A percentile compares a stretch with the other conserved stretches of the same genome.
These are phyloP conservation scores for Candida ficus DNA, from an alignment of 805 yeast species.

Conservation along the genomic window DNA sequence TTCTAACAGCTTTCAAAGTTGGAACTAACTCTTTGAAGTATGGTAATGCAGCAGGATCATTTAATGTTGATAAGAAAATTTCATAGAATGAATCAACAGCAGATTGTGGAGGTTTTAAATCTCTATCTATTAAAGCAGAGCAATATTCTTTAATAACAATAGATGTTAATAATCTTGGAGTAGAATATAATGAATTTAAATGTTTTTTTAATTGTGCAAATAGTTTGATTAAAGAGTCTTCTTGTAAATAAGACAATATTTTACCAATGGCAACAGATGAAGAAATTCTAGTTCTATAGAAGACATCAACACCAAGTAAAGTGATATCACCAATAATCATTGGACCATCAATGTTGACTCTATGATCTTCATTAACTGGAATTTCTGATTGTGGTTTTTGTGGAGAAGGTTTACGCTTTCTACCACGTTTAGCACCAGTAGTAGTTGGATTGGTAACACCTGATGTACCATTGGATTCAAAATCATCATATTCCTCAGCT, in stretches of 20 bases:
- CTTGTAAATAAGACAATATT: constrained; percentile 46
- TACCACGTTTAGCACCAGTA: constrained; percentile 30
- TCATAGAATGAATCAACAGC: constrained; percentile 26
- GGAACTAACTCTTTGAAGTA: constrained; percentile 83
- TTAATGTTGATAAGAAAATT: constrained; percentile 31
- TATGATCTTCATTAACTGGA: constrained; percentile 47
- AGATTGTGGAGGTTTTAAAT: constrained; percentile 18
- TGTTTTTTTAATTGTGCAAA: constrained; percentile 29
- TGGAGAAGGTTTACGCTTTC: constrained; percentile 40
- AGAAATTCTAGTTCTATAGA: constrained; percentile 68
- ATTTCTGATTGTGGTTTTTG: constrained; percentile 22
- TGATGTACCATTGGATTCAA: constrained; percentile 4
- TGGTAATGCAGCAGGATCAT: constrained; percentile 41
- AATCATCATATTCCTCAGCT: constrained; percentile 17
- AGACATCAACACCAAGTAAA: constrained; percentile 68
- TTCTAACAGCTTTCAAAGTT: constrained; percentile 74
- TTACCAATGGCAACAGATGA: constrained; percentile 76
- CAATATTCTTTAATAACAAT: constrained; percentile 70
- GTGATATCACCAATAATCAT: constrained; percentile 88
- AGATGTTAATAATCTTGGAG: constrained; percentile 71
- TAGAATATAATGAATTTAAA: constrained; percentile 38
- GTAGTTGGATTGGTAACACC: not conserved
- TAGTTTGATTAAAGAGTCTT: constrained; percentile 34
- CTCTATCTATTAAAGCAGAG: constrained; percentile 18
- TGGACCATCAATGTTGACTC: constrained; percentile 89